Evolutionary conservation across 2,329 filamentous ascomycete genomes (phyloP), one percentile per base, ranked within the genome.

Genomic region (Claviceps citrina): DNA sequence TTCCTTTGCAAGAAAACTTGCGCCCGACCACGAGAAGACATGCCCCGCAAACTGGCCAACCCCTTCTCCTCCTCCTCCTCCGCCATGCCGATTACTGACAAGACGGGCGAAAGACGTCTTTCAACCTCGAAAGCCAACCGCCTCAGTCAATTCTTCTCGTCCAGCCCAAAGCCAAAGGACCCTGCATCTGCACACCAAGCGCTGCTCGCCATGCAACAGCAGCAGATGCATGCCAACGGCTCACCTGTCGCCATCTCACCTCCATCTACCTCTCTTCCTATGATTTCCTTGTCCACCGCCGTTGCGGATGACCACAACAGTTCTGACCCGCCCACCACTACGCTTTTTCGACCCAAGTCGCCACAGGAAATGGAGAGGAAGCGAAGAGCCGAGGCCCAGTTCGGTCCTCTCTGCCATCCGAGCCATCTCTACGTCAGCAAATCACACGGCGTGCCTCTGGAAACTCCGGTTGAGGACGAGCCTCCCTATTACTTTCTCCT

Each of bases 401-500:
- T 96, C 54, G 91, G 83, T 10, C 89, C 89, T 13, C 68, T 96
- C 37, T 71, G 78, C 48, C 80, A 84, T 48, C 73, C 78, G 38
- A 81, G 72, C 53, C 89, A 98, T 62, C 74, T 84, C 56, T 94
- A 95, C 65, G 79, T 83, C 47, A 95, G 87, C 68, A 77, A 81
- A 60, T 86, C 93, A 58, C 77, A 81, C 45, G 89, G 87, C 50
- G 75, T 78, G 51, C 74, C 80, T 30, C 81, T 96, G 43, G 77
- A 78, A 34, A 75, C 85, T 28, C 87, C 89, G 5, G 68, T 96
- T 44, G 84, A 94, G 57, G 91, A 98, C 55, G 89, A 95, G 60
- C 89, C 91, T 31, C 85, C 89, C 15, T 96, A 95, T 66, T 96
- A 87, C 69, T 95, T 84, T 64, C 76, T 98, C 53, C 73, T 98